Percentiles rank a stretch among this genome's conserved stretches.
Conservation (phyloP, 2,329 filamentous ascomycete species). For the Biscogniauxia mediterranea region DNA sequence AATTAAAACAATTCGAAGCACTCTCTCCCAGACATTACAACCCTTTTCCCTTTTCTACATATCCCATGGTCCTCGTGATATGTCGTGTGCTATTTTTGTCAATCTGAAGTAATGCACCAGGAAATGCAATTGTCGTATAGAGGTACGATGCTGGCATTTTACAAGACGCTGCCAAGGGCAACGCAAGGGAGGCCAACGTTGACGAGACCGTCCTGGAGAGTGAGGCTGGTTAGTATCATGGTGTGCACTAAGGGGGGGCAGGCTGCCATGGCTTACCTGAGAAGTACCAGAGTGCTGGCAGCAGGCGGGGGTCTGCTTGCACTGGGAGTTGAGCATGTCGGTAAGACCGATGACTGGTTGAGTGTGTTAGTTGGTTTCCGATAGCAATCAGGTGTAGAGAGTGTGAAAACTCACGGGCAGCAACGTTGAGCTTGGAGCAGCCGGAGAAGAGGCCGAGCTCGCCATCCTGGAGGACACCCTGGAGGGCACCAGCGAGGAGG, state of each 20-base stretch:
- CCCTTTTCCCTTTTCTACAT: slow-evolving; percentile 27
- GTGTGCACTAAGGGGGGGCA: not conserved
- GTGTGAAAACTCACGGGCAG: slow-evolving; percentile 23
- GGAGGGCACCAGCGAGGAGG: slow-evolving; percentile 27
- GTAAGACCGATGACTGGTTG: slow-evolving; percentile 24
- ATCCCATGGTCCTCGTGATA: slow-evolving; percentile 26
- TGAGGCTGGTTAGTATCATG: slow-evolving; percentile 9
- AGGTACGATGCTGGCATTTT: slow-evolving; percentile 20
- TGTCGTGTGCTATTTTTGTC: slow-evolving; percentile 12
- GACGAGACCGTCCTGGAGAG: slow-evolving; percentile 26
- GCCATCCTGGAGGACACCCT: slow-evolving; percentile 20
- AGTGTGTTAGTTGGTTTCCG: not conserved
- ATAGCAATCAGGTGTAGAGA: no score
- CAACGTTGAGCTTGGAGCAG: slow-evolving; percentile 32
- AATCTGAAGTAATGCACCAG: slow-evolving; percentile 11
- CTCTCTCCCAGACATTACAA: slow-evolving; percentile 16
- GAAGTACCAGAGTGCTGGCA: slow-evolving; percentile 31
- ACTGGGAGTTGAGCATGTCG: slow-evolving; percentile 30
- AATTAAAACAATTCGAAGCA: not conserved
- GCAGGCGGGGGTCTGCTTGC: slow-evolving; percentile 33
- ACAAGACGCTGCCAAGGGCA: slow-evolving; percentile 29
- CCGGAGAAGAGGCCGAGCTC: slow-evolving; percentile 28
- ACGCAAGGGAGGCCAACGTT: slow-evolving; percentile 33
- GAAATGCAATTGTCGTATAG: not conserved
- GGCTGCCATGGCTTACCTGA: slow-evolving; percentile 21